These are phyloP conservation scores for Penicillium verhagenii DNA, from an alignment of 495 filamentous ascomycete genomes.

Conservation along the genomic window DNA sequence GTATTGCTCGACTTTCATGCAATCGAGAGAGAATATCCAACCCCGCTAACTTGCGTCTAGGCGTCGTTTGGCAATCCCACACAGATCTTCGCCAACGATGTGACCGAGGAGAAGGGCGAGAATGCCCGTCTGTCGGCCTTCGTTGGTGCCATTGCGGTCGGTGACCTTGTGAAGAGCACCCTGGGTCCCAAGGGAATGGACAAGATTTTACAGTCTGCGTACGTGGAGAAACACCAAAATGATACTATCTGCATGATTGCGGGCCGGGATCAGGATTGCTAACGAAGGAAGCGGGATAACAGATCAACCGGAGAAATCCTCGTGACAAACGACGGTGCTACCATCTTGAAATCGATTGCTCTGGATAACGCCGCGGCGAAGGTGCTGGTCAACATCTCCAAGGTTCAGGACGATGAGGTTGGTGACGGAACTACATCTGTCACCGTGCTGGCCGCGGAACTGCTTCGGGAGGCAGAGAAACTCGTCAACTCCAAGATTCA, in stretches of 20 bases:
- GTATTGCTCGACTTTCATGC: not conserved
- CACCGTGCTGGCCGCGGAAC: constrained; percentile 89
- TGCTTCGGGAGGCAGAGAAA: constrained; percentile 94
- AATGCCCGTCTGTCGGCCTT: constrained; percentile 97
- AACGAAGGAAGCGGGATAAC: constrained; percentile 6
- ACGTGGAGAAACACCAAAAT: constrained; percentile 35
- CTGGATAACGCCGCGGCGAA: constrained; percentile 98
- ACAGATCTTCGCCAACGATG: constrained; percentile 97
- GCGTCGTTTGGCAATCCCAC: constrained; percentile 76
- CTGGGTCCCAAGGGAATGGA: constrained; percentile 99
- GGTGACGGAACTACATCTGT: constrained; percentile 94
- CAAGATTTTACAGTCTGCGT: constrained; percentile 98
- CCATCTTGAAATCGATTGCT: constrained; percentile 97
- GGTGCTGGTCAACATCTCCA: constrained; percentile 94
- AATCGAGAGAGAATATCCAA: not conserved
- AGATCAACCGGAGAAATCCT: constrained; percentile 96
- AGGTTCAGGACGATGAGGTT: constrained; percentile 98
- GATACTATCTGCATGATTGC: constrained; percentile 1
- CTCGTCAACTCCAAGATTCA: constrained; percentile 97
- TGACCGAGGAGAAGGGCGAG: constrained; percentile 97
- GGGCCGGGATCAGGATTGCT: constrained; percentile 13
- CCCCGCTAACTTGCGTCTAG: constrained; percentile 18
- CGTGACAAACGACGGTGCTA: constrained; percentile 98
- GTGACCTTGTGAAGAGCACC: constrained; percentile 95
- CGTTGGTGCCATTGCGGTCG: constrained; percentile 95